These are phyloP conservation scores for Asterella californica DNA, from an alignment of 225 moss, liverwort and hornwort genomes.

Conservation along the genomic window DNA sequence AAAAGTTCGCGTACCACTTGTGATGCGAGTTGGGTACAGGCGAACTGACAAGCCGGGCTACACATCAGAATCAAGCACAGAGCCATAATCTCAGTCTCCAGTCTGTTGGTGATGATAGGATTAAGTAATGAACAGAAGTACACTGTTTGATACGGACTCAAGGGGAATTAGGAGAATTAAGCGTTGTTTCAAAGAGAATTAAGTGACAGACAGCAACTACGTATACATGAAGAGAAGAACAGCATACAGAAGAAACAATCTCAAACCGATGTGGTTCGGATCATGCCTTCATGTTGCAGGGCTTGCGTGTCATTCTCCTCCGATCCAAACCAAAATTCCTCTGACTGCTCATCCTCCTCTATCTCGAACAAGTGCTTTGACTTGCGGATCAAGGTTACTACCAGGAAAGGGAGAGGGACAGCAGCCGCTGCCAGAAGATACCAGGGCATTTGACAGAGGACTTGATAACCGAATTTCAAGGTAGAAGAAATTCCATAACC, in stretches of 20 bases:
- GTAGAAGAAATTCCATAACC: constrained; percentile 11
- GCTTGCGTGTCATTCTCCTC: constrained; percentile 19
- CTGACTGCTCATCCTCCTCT: constrained; percentile 15
- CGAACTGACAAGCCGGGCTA: constrained; percentile 23
- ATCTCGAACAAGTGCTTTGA: constrained; percentile 11
- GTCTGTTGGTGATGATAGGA: neutral
- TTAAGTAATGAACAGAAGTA: neutral
- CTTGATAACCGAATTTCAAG: constrained; percentile 2
- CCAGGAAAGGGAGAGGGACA: constrained; percentile 5
- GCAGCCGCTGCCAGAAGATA: constrained; percentile 7
- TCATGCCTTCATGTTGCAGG: constrained; percentile 23
- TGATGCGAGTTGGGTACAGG: constrained; percentile 18
- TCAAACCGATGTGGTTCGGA: constrained; percentile 19
- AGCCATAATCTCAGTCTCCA: constrained; percentile 4
- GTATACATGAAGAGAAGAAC: neutral
- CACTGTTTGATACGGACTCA: too few species aligned
- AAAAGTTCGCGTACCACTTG: constrained; percentile 4
- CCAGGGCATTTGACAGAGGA: constrained; percentile 18
- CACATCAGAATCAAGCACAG: constrained; percentile 22
- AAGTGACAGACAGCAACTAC: neutral
- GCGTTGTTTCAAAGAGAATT: neutral
- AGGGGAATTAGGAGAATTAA: neutral
- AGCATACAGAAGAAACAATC: neutral
- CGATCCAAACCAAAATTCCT: constrained; percentile 24
- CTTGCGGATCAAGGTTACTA: constrained; percentile 10